Conservation (phyloP, 169 alveolate species). For the Plasmodium gallinaceum region DNA sequence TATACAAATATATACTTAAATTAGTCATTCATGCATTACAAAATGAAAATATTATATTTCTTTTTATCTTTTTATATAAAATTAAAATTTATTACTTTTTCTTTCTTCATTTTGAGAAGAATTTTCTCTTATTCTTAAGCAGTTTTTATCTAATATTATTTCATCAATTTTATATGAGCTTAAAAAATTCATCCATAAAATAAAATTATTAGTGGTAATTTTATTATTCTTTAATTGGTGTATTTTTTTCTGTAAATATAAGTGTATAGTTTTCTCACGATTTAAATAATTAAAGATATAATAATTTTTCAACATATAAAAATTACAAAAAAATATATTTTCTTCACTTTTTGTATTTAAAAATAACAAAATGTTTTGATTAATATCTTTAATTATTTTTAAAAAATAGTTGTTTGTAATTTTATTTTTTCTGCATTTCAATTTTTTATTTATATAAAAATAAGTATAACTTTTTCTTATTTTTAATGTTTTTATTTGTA, state of each 20-base stretch:
- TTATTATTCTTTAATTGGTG: constrained; percentile 5
- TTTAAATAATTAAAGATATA: constrained; percentile 22
- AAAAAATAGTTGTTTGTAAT: constrained; percentile 24
- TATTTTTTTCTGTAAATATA: constrained; percentile 4
- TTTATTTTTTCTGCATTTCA: constrained; percentile 34
- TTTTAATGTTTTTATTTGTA: constrained; percentile 20
- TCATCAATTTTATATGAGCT: constrained; percentile 59
- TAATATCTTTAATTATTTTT: constrained; percentile 33
- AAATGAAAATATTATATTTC: background rate
- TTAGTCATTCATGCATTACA: background rate
- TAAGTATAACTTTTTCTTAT: constrained; percentile 35
- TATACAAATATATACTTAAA: background rate
- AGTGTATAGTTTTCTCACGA: background rate
- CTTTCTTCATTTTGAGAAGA: background rate
- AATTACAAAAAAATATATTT: constrained; percentile 25
- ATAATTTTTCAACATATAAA: constrained; percentile 30
- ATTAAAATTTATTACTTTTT: constrained; percentile 5
- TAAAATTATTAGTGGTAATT: background rate
- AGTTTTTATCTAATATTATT: background rate
- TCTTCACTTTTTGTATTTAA: background rate
- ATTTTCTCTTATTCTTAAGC: constrained; percentile 1
- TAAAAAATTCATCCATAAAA: constrained; percentile 19
- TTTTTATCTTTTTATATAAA: background rate
- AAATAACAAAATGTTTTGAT: constrained; percentile 28
- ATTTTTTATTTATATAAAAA: constrained; percentile 19